A percentile compares a stretch with the other conserved stretches of the same genome.
These are phyloP conservation scores for Exobasidium cylindrosporum DNA, from an alignment of 1,284 basidiomycete genomes.

Conservation along the genomic window DNA sequence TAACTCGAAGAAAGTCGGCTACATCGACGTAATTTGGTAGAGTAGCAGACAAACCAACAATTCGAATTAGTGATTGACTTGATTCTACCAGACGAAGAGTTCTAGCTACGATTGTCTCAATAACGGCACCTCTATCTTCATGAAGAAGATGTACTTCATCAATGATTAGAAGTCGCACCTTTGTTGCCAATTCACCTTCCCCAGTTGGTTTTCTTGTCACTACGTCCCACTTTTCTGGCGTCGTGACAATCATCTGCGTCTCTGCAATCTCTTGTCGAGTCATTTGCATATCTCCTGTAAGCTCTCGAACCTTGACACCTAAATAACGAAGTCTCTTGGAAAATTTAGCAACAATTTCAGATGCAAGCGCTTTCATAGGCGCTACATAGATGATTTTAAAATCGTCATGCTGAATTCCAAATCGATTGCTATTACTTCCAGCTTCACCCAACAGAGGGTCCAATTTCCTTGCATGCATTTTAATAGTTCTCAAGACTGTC, in stretches of 20 bases:
- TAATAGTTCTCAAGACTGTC: conserved; percentile 80
- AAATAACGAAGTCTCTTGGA: conserved; percentile 88
- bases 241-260: conserved; percentile 98
- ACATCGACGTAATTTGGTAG: conserved; percentile 97
- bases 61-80: conserved; percentile 93
- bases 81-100: conserved; percentile 93
- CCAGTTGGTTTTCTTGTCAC: conserved; percentile 96
- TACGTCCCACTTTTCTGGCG: conserved; percentile 99
- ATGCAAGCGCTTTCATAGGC: conserved; percentile 96
- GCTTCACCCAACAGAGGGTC: conserved; percentile 33
- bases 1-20: conserved; percentile 89
- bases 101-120: conserved; percentile 95
- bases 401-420: conserved; percentile 43
- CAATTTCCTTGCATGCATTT: conserved; percentile 63
- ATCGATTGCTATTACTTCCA: conserved; percentile 62
- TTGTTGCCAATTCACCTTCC: conserved; percentile 82
- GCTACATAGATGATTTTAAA: conserved; percentile 99
- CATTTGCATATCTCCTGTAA: conserved; percentile 99
- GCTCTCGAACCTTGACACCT: conserved; percentile 78
- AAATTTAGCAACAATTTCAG: conserved; percentile 92
- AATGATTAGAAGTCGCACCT: conserved; percentile 90
- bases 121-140: conserved; percentile 96
- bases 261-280: conserved; percentile 89
- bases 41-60: conserved; percentile 96
- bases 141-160: conserved; percentile 97